These are phyloP conservation scores for Heterococcus sp. DNA, from an alignment of 108 stramenopile species.

Conservation along the genomic window DNA sequence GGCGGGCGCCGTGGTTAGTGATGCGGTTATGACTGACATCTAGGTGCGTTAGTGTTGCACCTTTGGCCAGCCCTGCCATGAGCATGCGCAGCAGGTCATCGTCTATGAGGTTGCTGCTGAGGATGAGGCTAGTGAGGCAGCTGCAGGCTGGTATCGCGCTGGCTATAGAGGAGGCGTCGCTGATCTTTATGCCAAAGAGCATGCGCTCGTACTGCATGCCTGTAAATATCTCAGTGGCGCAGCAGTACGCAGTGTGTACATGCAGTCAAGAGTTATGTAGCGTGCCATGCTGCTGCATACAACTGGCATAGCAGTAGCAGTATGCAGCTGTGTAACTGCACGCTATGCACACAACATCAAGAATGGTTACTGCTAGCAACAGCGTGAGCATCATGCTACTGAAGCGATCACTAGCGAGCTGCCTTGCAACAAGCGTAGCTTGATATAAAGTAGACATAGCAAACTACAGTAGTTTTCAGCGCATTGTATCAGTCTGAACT, in stretches of 20 bases:
- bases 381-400: too few relatives aligned
- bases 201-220: constrained; percentile 67
- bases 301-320: too few relatives aligned
- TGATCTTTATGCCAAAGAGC: constrained; percentile 68
- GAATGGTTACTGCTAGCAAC: too few relatives aligned
- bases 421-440: too few relatives aligned
- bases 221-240: too few relatives aligned
- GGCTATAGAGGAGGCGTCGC: constrained; percentile 58
- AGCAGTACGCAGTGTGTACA: constrained; percentile 5
- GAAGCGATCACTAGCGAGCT: too few relatives aligned
- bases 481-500: too few relatives aligned
- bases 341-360: too few relatives aligned
- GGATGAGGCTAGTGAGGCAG: constrained; percentile 46
- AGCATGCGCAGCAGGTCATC: constrained; percentile 67
- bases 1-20: constrained; percentile 60
- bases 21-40: constrained; percentile 69
- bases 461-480: too few relatives aligned
- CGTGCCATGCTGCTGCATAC: too few relatives aligned
- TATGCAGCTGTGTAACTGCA: too few relatives aligned
- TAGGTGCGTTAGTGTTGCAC: constrained; percentile 62
- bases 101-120: constrained; percentile 61
- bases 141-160: constrained; percentile 44
- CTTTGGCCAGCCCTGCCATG: constrained; percentile 63
- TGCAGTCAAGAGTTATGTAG: constrained; percentile 3
- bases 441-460: too few relatives aligned